These are phyloP conservation scores for Acanthamoeba healyi DNA, from an alignment of 208 protist genomes.

Conservation along the genomic window DNA sequence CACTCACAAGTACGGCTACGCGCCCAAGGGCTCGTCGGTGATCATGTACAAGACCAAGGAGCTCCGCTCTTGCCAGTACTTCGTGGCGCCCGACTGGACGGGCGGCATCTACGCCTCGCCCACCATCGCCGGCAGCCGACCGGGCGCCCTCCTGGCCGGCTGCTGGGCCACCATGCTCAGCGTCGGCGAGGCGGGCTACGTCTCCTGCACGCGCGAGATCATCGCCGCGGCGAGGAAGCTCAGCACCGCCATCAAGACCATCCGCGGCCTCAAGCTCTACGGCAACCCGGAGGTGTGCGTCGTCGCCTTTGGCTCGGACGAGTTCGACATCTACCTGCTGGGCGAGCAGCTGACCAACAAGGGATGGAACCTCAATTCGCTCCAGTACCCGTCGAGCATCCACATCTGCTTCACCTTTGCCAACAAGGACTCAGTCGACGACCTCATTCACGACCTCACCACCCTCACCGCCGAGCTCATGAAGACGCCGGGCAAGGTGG, in stretches of 20 bases:
- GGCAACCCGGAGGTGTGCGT: constrained; percentile 90
- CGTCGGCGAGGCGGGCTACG: constrained; percentile 94
- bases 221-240: constrained; percentile 92
- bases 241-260: constrained; percentile 87
- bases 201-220: constrained; percentile 91
- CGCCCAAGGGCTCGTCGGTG: constrained; percentile 97
- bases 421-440: constrained; percentile 77
- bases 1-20: constrained; percentile 99
- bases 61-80: constrained; percentile 96
- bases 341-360: constrained; percentile 90
- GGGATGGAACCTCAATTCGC: constrained; percentile 95
- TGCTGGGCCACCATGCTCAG: constrained; percentile 97
- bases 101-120: constrained; percentile 99
- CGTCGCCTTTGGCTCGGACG: constrained; percentile 93
- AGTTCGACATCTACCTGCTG: constrained; percentile 95
- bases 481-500: constrained; percentile 57
- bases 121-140: constrained; percentile 94
- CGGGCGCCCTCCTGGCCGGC: constrained; percentile 96
- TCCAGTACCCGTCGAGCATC: constrained; percentile 90
- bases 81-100: constrained; percentile 96
- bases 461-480: constrained; percentile 73
- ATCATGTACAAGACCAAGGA: constrained; percentile 94
- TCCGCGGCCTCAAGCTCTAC: constrained; percentile 92
- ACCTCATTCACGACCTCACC: constrained; percentile 81
- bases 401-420: constrained; percentile 84